Evolutionary conservation across 2,329 filamentous ascomycete genomes (phyloP).

Genomic region (Fusarium anguioides): DNA sequence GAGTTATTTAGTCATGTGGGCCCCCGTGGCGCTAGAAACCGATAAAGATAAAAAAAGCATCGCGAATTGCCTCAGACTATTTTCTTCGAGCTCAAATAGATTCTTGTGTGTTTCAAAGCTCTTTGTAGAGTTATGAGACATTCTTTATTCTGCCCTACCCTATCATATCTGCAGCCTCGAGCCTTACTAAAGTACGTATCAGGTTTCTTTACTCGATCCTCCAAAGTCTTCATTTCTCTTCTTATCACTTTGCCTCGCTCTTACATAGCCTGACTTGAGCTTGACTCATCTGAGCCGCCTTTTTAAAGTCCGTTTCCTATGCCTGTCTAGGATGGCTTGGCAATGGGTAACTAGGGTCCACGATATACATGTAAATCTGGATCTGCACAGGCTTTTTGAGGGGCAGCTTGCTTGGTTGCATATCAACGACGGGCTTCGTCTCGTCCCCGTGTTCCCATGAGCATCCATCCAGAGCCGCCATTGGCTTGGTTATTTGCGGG

Average conservation of each 20-base stretch:
- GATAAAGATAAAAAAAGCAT: slow-evolving; percentile 13
- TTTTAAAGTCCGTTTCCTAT: background rate
- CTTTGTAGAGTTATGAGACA: slow-evolving; percentile 12
- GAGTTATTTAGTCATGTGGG: slow-evolving; percentile 15
- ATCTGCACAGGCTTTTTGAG: slow-evolving; percentile 33
- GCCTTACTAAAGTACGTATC: slow-evolving; percentile 20
- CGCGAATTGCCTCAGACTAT: slow-evolving; percentile 2
- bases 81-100: background rate
- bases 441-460: slow-evolving; percentile 38
- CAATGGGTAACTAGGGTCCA: slow-evolving; percentile 5
- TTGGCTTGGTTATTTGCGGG: slow-evolving; percentile 32
- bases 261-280: slow-evolving; percentile 2
- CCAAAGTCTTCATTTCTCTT: background rate
- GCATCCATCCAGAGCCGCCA: slow-evolving; percentile 16
- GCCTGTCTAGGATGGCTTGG: background rate
- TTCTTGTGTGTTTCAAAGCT: background rate
- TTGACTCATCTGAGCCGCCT: slow-evolving; percentile 7
- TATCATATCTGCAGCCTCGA: background rate
- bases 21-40: slow-evolving; percentile 19
- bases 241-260: slow-evolving; percentile 11
- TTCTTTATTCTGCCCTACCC: background rate
- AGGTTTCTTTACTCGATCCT: background rate
- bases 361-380: slow-evolving; percentile 28
- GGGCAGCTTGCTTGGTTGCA: slow-evolving; percentile 18
- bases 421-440: slow-evolving; percentile 26